A percentile compares a stretch with the other conserved stretches of the same genome.
Evolutionary conservation across 176 grass and related monocot species (phyloP).

Genomic region (Hsuehochloa calcarea): DNA sequence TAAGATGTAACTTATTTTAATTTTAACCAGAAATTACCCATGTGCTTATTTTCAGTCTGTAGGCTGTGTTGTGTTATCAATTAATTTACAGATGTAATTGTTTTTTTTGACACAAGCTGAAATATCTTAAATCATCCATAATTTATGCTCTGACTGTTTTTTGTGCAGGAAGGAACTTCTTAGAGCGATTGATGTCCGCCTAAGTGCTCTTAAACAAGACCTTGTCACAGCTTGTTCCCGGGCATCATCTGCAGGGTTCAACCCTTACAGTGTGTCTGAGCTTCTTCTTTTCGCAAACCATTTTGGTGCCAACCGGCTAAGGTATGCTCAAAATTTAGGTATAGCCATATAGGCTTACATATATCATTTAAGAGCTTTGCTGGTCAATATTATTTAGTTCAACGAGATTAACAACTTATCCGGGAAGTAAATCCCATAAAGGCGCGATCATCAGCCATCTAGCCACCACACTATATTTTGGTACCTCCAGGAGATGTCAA

Average conservation of each 20-base stretch:
- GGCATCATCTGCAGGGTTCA: slow-evolving; percentile 84
- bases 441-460: background rate
- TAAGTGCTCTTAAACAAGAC: slow-evolving; percentile 86
- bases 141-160: slow-evolving; percentile 29
- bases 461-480: background rate
- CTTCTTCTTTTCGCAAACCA: slow-evolving; percentile 82
- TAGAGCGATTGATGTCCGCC: slow-evolving; percentile 85
- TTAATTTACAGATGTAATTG: slow-evolving; percentile 2
- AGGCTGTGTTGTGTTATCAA: background rate
- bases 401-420: slow-evolving; percentile 8
- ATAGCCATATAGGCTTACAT: background rate
- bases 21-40: background rate
- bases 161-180: slow-evolving; percentile 78
- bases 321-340: slow-evolving; percentile 48
- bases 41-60: background rate
- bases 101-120: background rate
- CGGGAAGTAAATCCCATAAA: background rate
- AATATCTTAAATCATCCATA: slow-evolving; percentile 6
- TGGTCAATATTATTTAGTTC: background rate
- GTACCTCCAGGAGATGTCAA: slow-evolving; percentile 4
- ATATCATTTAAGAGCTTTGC: slow-evolving; percentile 19
- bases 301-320: slow-evolving; percentile 70
- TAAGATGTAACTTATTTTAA: background rate
- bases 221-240: slow-evolving; percentile 69
- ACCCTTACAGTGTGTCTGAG: slow-evolving; percentile 57